Conservation (phyloP, 2,329 filamentous ascomycete genomes). For the Lasiodiplodia sp. region DNA sequence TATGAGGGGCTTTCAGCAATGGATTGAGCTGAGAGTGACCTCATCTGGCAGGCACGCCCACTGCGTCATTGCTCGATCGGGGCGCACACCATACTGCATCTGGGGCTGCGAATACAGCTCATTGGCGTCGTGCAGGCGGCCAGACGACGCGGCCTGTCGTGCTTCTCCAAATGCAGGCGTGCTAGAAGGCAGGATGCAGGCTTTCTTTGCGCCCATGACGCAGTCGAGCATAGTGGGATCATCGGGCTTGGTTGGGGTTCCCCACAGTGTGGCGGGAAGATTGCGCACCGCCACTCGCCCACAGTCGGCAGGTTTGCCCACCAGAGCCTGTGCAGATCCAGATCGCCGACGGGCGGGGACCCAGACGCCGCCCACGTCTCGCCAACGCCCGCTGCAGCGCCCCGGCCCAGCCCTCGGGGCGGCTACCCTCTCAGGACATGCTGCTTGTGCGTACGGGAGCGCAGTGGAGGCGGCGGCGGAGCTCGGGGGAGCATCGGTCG, state of each 20-base stretch:
- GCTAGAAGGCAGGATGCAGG: constrained; percentile 9
- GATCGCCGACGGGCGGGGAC: constrained; percentile 3
- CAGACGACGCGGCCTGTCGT: background rate
- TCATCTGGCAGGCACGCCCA: constrained; percentile 24
- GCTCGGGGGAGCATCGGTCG: constrained; percentile 1
- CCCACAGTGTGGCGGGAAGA: constrained; percentile 20
- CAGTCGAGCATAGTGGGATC: constrained; percentile 12
- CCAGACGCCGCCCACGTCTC: constrained; percentile 14
- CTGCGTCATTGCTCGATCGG: constrained; percentile 12
- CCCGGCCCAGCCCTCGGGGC: background rate
- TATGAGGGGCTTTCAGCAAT: background rate
- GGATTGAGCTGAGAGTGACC: constrained; percentile 22
- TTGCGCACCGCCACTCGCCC: constrained; percentile 17
- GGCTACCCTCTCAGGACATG: background rate
- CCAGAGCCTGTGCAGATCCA: constrained; percentile 14
- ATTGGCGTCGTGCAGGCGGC: background rate
- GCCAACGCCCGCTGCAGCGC: background rate
- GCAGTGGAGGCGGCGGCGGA: background rate
- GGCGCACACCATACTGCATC: constrained; percentile 6
- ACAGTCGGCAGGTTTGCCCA: background rate
- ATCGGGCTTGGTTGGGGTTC: background rate
- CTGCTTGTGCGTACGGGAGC: background rate
- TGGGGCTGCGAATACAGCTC: background rate
- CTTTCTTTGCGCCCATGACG: constrained; percentile 8
- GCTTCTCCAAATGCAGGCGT: constrained; percentile 2